These are phyloP conservation scores for Cercospora sesami DNA, from an alignment of 2,329 filamentous ascomycete species.

Conservation along the genomic window DNA sequence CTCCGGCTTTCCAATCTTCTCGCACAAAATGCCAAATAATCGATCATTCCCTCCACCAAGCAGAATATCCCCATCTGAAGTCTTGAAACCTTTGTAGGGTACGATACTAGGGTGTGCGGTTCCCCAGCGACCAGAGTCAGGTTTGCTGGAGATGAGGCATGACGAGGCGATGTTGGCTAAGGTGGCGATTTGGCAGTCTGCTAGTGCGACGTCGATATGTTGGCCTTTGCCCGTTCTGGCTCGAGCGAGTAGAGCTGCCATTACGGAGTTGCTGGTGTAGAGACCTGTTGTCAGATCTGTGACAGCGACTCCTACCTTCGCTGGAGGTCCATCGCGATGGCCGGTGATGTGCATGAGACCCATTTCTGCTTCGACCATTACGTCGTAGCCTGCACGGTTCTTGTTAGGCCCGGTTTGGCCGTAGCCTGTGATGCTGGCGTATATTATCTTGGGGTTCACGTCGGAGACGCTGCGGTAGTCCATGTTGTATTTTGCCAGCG, in stretches of 20 bases:
- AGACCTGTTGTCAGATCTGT: constrained; percentile 93
- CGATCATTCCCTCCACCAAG: constrained; percentile 65
- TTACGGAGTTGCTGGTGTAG: constrained; percentile 92
- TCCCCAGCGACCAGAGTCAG: constrained; percentile 88
- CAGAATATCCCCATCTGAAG: constrained; percentile 62
- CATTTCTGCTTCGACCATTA: constrained; percentile 99
- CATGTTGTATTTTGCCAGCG: constrained; percentile 84
- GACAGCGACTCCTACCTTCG: constrained; percentile 96
- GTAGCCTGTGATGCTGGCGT: constrained; percentile 95
- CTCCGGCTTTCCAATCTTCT: constrained; percentile 58
- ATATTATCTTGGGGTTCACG: constrained; percentile 85
- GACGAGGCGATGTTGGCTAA: constrained; percentile 95
- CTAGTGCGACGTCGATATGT: constrained; percentile 86
- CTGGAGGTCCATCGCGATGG: constrained; percentile 79
- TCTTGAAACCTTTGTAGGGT: constrained; percentile 81
- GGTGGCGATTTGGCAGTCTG: constrained; percentile 92
- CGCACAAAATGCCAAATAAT: constrained; percentile 61
- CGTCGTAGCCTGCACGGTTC: constrained; percentile 88
- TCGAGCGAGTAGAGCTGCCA: constrained; percentile 83
- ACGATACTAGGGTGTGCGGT: constrained; percentile 99
- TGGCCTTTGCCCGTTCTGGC: constrained; percentile 76
- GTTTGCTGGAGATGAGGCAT: constrained; percentile 80
- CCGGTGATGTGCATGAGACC: constrained; percentile 99
- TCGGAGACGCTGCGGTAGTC: constrained; percentile 78
- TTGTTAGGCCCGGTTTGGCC: constrained; percentile 92